Evolutionary conservation across 73 alveolate species (phyloP).

Genomic region (Symbiodinium natans): DNA sequence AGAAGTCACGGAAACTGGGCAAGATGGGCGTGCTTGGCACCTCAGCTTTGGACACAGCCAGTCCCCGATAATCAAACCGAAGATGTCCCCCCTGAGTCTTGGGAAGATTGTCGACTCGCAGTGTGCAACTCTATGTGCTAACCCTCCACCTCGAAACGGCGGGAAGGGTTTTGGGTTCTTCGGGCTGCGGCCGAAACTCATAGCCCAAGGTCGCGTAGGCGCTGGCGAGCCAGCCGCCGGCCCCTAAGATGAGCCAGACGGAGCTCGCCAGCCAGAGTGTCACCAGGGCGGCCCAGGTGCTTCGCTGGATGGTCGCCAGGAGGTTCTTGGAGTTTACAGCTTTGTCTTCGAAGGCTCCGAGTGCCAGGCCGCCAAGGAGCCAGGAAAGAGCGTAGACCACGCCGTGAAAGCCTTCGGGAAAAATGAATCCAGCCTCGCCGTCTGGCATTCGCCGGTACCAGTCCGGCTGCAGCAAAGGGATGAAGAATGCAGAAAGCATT

Average conservation of each 20-base stretch:
- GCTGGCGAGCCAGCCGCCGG: constrained; percentile 4
- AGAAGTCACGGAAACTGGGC: constrained; percentile 45
- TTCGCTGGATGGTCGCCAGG: constrained; percentile 47
- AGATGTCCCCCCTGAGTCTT: no score
- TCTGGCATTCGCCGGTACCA: constrained; percentile 1
- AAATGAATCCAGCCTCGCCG: neutral
- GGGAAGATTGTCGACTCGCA: neutral
- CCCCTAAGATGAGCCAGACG: neutral
- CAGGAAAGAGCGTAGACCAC: constrained; percentile 20
- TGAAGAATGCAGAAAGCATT: neutral
- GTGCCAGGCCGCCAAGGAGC: constrained; percentile 44
- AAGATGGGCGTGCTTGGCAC: constrained; percentile 13
- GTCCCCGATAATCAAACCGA: no score
- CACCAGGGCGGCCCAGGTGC: neutral
- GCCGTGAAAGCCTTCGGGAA: constrained; percentile 44
- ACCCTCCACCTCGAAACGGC: no score
- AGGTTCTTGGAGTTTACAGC: constrained; percentile 25
- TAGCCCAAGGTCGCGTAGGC: constrained; percentile 30
- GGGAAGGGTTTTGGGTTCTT: no score
- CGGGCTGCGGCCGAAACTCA: neutral
- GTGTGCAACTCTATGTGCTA: neutral
- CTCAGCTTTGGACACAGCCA: neutral
- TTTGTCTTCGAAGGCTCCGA: constrained; percentile 43
- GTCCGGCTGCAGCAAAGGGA: neutral
- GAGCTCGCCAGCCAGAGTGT: constrained; percentile 7